Percentiles rank a stretch among this genome's conserved stretches.
Conservation (phyloP, 164 flowering plant species). For the Protea cynaroides region DNA sequence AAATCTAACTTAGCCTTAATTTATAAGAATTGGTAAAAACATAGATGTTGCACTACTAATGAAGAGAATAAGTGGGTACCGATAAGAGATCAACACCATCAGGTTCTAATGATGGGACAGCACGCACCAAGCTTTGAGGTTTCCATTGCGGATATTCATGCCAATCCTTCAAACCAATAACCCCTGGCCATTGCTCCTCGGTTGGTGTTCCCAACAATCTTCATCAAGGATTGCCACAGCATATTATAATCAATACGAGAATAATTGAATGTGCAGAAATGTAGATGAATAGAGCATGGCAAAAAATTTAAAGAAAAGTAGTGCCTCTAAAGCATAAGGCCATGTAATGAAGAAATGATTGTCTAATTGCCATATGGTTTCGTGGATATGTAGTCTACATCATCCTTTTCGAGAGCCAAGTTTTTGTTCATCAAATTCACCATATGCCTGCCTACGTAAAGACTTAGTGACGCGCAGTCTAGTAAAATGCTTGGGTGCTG, state of each 20-base stretch:
- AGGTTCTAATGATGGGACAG: constrained; percentile 69
- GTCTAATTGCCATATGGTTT: too few relatives aligned
- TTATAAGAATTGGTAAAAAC: background rate
- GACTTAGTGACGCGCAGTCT: too few relatives aligned
- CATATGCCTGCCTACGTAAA: too few relatives aligned
- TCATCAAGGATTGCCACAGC: background rate
- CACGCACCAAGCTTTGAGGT: constrained; percentile 71
- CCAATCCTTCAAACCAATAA: constrained; percentile 76
- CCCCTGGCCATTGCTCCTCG: constrained; percentile 97
- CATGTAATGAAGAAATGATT: too few relatives aligned
- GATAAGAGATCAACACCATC: constrained; percentile 87
- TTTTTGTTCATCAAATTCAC: too few relatives aligned
- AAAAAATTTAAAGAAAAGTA: background rate
- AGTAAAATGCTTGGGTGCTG: too few relatives aligned
- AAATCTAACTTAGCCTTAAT: background rate
- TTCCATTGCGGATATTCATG: constrained; percentile 96
- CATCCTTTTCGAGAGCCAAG: too few relatives aligned
- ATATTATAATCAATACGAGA: too few relatives aligned
- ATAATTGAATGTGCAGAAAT: too few relatives aligned
- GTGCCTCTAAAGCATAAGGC: too few relatives aligned
- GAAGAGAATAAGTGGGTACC: constrained; percentile 31
- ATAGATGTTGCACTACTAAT: background rate
- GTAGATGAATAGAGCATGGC: background rate
- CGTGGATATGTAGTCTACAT: too few relatives aligned
- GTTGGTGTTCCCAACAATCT: constrained; percentile 94